A percentile compares a stretch with the other conserved stretches of the same genome.
Conservation (phyloP, 116 monocot genomes). For the Trichopus zeylanicus region DNA sequence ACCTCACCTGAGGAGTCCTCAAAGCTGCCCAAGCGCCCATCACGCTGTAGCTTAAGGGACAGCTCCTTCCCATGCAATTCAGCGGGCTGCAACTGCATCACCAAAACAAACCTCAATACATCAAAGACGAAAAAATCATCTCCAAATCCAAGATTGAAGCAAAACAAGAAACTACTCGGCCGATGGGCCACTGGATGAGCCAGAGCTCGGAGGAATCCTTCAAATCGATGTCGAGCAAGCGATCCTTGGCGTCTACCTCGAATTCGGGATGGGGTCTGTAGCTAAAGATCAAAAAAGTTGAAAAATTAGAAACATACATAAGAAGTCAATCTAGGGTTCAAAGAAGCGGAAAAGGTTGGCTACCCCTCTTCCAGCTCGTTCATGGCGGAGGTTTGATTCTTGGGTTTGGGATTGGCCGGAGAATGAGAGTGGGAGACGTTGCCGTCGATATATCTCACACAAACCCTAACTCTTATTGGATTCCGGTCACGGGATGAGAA, state of each 20-base stretch:
- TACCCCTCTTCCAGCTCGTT: no score
- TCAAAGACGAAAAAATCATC: not conserved
- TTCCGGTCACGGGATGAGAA: no score
- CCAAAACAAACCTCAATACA: not conserved
- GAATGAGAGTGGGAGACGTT: no score
- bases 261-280: slow-evolving; percentile 45
- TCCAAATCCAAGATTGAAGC: not conserved
- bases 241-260: slow-evolving; percentile 26
- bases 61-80: slow-evolving; percentile 74
- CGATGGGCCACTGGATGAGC: slow-evolving; percentile 76
- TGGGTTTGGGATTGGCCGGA: no score
- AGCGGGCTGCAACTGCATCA: slow-evolving; percentile 43
- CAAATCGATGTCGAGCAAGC: slow-evolving; percentile 34
- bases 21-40: slow-evolving; percentile 47
- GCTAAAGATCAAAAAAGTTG: slow-evolving; percentile 9
- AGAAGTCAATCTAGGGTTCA: not conserved
- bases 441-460: no score
- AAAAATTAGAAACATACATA: not conserved
- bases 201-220: slow-evolving; percentile 67
- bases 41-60: slow-evolving; percentile 37
- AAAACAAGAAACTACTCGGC: slow-evolving; percentile 22
- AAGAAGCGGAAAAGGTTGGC: no score
- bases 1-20: slow-evolving; percentile 50
- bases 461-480: no score
- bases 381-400: no score